Percentiles rank a stretch among this genome's conserved stretches.
These are phyloP conservation scores for Trichophyton rubrum DNA, from an alignment of 2,329 filamentous ascomycete genomes.

Conservation along the genomic window DNA sequence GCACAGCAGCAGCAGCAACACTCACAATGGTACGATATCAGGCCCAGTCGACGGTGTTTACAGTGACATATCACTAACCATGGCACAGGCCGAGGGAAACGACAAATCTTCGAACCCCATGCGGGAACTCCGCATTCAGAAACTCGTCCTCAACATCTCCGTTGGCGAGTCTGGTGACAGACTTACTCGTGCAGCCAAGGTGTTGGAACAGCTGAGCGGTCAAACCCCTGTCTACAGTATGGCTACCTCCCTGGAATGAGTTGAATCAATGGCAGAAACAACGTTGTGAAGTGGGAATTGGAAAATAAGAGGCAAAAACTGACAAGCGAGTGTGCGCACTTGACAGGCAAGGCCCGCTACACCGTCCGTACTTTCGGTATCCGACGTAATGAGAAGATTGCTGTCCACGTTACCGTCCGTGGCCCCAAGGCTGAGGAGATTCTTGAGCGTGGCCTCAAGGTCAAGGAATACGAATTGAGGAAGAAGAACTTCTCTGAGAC, in stretches of 20 bases:
- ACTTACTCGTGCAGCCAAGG: conserved; percentile 98
- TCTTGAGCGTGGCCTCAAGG: conserved; percentile 99
- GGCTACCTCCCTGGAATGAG: conserved; percentile 9
- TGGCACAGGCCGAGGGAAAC: conserved; percentile 52
- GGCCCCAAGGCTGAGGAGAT: conserved; percentile 99
- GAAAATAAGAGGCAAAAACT: conserved; percentile 7
- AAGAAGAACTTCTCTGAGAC: conserved; percentile 99
- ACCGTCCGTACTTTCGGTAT: conserved; percentile 99
- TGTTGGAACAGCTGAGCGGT: conserved; percentile 98
- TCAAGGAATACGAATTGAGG: conserved; percentile 99
- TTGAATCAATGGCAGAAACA: not conserved
- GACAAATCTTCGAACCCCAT: conserved; percentile 92
- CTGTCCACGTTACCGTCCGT: conserved; percentile 98
- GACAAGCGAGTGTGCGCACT: conserved; percentile 12
- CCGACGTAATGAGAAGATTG: conserved; percentile 99
- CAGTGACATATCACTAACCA: conserved; percentile 12
- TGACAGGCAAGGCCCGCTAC: conserved; percentile 93
- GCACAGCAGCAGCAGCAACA: conserved; percentile 24
- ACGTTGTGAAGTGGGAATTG: not conserved
- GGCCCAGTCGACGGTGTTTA: conserved; percentile 9
- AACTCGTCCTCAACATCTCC: conserved; percentile 98
- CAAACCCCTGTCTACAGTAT: conserved; percentile 99
- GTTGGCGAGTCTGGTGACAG: conserved; percentile 99
- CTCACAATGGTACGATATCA: conserved; percentile 39
- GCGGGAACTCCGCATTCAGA: conserved; percentile 98